These are phyloP conservation scores for Cercospora sojina DNA, from an alignment of 2,329 filamentous ascomycete genomes.

Conservation along the genomic window DNA sequence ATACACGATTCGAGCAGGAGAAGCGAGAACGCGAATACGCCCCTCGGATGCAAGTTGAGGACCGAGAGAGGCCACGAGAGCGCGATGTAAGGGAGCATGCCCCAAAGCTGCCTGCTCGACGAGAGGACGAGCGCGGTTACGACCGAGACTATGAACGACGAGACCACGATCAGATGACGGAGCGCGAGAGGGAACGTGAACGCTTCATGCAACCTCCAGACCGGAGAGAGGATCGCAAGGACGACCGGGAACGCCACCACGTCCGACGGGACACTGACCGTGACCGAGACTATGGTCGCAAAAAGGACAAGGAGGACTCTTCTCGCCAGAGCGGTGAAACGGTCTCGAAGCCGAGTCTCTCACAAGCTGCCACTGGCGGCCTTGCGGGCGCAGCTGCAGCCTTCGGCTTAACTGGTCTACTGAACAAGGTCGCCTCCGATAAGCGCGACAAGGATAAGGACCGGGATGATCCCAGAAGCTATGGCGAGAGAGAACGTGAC, in stretches of 20 bases:
- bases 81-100: slow-evolving; percentile 32
- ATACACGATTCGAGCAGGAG: slow-evolving; percentile 30
- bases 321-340: slow-evolving; percentile 24
- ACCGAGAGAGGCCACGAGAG: slow-evolving; percentile 32
- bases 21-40: slow-evolving; percentile 31
- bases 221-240: slow-evolving; percentile 26
- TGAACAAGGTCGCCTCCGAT: slow-evolving; percentile 28
- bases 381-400: slow-evolving; percentile 36
- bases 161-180: slow-evolving; percentile 29
- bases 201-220: slow-evolving; percentile 14
- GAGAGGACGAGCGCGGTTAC: slow-evolving; percentile 36
- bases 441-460: slow-evolving; percentile 31
- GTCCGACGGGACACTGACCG: slow-evolving; percentile 30
- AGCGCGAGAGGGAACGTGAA: slow-evolving; percentile 33
- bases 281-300: slow-evolving; percentile 28
- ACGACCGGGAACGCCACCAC: slow-evolving; percentile 32
- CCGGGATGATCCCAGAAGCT: slow-evolving; percentile 25
- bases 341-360: slow-evolving; percentile 28
- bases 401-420: slow-evolving; percentile 32
- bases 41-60: slow-evolving; percentile 31
- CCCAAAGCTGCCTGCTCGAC: slow-evolving; percentile 31
- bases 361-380: slow-evolving; percentile 34
- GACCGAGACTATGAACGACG: slow-evolving; percentile 25
- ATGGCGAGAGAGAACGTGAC: slow-evolving; percentile 27
- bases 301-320: slow-evolving; percentile 32